A percentile compares a stretch with the other conserved stretches of the same genome.
Evolutionary conservation across 1,284 basidiomycete species (phyloP).

Genomic region (Melanopsichium pennsylvanicum): DNA sequence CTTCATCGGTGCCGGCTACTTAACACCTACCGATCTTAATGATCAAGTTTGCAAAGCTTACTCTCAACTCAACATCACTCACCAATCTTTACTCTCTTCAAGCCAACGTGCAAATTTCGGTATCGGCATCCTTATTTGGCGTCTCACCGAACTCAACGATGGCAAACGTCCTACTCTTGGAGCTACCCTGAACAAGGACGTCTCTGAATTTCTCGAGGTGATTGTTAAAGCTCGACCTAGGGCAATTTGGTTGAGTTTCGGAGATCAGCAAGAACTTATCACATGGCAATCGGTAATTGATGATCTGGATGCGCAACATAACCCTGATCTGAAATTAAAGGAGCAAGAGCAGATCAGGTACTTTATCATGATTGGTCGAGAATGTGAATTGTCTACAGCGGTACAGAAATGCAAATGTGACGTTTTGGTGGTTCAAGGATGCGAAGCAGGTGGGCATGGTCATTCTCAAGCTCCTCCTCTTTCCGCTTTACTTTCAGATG

Average conservation of each 20-base stretch:
- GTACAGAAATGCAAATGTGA: conserved; percentile 50
- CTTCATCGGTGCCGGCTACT: conserved; percentile 63
- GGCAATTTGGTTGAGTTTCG: conserved; percentile 62
- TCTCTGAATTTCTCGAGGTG: conserved; percentile 43
- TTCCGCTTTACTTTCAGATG: conserved; percentile 35
- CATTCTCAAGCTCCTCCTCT: conserved; percentile 54
- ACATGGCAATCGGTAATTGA: conserved; percentile 45
- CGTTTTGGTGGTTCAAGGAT: conserved; percentile 56
- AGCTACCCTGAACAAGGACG: background rate
- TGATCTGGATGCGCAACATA: conserved; percentile 38
- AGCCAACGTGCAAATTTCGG: conserved; percentile 44
- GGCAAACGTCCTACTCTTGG: conserved; percentile 19
- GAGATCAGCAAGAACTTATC: conserved; percentile 39
- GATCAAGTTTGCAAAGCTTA: conserved; percentile 41
- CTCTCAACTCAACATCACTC: conserved; percentile 17
- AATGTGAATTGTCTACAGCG: conserved; percentile 42
- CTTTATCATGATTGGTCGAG: conserved; percentile 53
- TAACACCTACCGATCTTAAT: conserved; percentile 25
- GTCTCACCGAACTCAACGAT: conserved; percentile 45
- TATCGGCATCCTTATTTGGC: conserved; percentile 61
- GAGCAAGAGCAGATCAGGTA: conserved; percentile 38
- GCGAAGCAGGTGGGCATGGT: conserved; percentile 62
- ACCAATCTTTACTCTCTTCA: conserved; percentile 4
- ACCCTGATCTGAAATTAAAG: conserved; percentile 17
- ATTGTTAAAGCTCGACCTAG: conserved; percentile 43